Percentiles rank a stretch among this genome's conserved stretches.
Evolutionary conservation across 345 rosid species (phyloP).

Genomic region (Chamaenerion angustifolium): DNA sequence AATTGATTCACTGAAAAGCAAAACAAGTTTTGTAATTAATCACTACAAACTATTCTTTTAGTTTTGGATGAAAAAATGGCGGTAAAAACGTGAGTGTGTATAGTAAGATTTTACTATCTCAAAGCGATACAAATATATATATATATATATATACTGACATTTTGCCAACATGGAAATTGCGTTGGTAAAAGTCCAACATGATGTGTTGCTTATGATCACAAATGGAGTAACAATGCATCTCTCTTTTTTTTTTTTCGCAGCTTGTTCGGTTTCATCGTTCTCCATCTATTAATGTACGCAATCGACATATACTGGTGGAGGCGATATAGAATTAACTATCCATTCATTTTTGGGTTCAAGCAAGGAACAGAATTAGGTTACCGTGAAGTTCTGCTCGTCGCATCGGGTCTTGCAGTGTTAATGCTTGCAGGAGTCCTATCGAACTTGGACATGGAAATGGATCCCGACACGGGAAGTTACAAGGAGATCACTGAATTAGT

Average conservation of each 20-base stretch:
- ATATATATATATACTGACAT: no score
- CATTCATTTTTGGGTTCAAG: constrained; percentile 71
- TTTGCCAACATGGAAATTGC: no score
- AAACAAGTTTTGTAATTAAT: no score
- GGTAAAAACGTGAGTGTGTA: no score
- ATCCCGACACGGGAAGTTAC: constrained; percentile 42
- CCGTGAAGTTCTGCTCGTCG: constrained; percentile 44
- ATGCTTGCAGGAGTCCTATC: constrained; percentile 42
- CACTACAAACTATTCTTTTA: no score
- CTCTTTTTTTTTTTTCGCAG: constrained; percentile 20
- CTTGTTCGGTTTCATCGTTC: constrained; percentile 45
- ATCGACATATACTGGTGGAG: constrained; percentile 57
- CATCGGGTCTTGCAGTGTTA: constrained; percentile 42
- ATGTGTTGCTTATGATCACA: no score
- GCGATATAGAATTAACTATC: constrained; percentile 48
- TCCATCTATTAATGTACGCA: constrained; percentile 59
- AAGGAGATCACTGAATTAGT: constrained; percentile 49
- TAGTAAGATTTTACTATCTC: no score
- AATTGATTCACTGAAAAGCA: no score
- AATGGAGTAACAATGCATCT: not conserved
- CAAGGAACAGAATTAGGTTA: constrained; percentile 54
- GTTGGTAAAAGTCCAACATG: no score
- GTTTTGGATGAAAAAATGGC: no score
- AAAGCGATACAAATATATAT: no score
- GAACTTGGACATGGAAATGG: constrained; percentile 77